Evolutionary conservation across 2,329 filamentous ascomycete species (phyloP), one percentile per base, ranked within the genome.

Genomic region (Trichophyton verrucosum): DNA sequence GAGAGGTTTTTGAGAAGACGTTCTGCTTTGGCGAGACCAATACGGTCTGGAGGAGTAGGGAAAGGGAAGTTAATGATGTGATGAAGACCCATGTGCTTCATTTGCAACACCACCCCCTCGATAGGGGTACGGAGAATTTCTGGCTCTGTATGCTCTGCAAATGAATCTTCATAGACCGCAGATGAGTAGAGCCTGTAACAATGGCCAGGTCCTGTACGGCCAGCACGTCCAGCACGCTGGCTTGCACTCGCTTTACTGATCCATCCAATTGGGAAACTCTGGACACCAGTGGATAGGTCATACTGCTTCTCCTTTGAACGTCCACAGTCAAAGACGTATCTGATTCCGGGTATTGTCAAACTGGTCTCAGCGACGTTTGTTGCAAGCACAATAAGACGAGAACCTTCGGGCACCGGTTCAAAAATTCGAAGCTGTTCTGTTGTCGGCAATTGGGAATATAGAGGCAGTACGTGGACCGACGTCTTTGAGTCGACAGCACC

Each of bases 281-380:
- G 94, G 0, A 99, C 92, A 2, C 92, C 92, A 7, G 88, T 96
- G 9, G 83, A 77, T n/a, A 84, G 81, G 70, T 97, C 89, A 68
- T 94, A 97, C 61, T 86, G 88, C 64, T 92, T 87, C 72, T 96
- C 91, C 73, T 99, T 99, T 40, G 89, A 87, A 57, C 95, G 82
- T 38, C 94, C 94, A 65, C 89, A 91, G 73, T 97, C 92, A 64
- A 99, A 96, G 7, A 99, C 94, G 70, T 96, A 99, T 63, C 89
- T 85, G 63, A 95, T 91, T 1, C 91, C 91, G 0, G 94, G 92
- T 61, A 99, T 99, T 0, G 94, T 99, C 71, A 99, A 81, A 82
- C 89, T 95, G 0, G 94, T 99, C 74, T 99, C 94, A 0, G 94
- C 94, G 51, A 99, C 90, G 73, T 99, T 99, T 49, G 94, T 99